Evolutionary conservation across 176 grass and related monocot species (phyloP), one percentile per base, ranked within the genome.

Genomic region (Bolboschoenus planiculmis): DNA sequence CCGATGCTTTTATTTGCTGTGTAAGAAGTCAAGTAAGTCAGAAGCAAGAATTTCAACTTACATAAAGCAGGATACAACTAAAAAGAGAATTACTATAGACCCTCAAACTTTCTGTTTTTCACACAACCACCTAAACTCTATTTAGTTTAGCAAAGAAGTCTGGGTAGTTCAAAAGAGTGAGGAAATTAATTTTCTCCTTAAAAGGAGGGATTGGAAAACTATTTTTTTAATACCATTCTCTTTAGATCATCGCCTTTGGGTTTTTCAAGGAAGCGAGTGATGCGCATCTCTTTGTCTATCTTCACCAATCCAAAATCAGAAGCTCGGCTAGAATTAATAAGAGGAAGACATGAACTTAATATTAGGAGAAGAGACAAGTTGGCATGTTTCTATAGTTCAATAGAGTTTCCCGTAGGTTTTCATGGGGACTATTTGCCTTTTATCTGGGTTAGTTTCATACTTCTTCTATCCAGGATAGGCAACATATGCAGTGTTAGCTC

Each of bases 231-330:
- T 90, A 91, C 92, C 92, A 94, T 94, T 80, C 87, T 86, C 87
- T 88, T 91, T 84, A 94, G 85, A 33, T 78, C 79, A 88, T 90
- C 85, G 73, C 86, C 92, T 88, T 90, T 88, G 29, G 92, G 92
- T 54, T 94, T 94, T 83, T 94, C 92, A 73, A 85, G 78, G 83
- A 94, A 94, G 65, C 89, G 87, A 54, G 83, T 87, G 36, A 94
- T 91, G 16, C 87, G 77, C 10, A 88, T 88, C 44, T 83, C 86
- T 67, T 85, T 68, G 36, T 94, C 84, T 2, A 85, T 82, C 86
- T 91, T 94, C 80, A 94, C 78, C 85, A 94, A 90, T 84, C 92
- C 87, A 61, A 90, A 94, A 85, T 94, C 90, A 67, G 87, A 91
- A 88, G 92, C 92, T 81, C 92, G 90, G 72, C 92, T 94, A 87